phyloP scores from a whole-genome alignment of 2,329 filamentous ascomycete species.

The Amauroascus verrucosus region DNA sequence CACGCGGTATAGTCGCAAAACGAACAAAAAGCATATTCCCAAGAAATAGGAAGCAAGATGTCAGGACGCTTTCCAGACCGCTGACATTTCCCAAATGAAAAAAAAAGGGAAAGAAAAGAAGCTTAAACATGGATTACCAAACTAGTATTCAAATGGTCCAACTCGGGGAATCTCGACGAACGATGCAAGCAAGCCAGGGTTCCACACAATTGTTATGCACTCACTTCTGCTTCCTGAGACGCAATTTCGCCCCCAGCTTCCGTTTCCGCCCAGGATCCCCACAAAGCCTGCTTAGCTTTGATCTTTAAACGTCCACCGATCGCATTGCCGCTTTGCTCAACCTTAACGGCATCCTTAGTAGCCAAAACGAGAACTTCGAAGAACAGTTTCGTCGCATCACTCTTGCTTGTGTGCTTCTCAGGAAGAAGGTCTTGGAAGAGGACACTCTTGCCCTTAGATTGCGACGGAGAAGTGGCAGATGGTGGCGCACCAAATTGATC shows the following conservation, averaged over 20 bases:
- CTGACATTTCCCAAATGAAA: not conserved
- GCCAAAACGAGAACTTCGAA: conserved; percentile 93
- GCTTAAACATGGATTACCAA: not conserved
- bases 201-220: conserved; percentile 11
- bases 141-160: not conserved
- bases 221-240: conserved; percentile 25
- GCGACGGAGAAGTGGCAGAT: conserved; percentile 57
- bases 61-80: not conserved
- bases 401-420: conserved; percentile 66
- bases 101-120: too few species aligned
- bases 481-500: conserved; percentile 62
- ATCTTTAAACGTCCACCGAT: conserved; percentile 75
- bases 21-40: not conserved
- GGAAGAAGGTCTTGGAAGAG: conserved; percentile 88
- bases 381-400: conserved; percentile 98
- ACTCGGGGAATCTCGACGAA: not conserved
- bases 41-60: not conserved
- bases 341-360: conserved; percentile 95
- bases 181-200: not conserved
- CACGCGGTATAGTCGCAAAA: not conserved
- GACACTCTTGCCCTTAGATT: conserved; percentile 65
- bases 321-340: conserved; percentile 65
- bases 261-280: conserved; percentile 89
- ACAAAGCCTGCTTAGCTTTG: conserved; percentile 85
- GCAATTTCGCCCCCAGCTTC: conserved; percentile 41